phyloP scores from a whole-genome alignment of 139 green algal species.

The Auxenochlorella pyrenoidosa region DNA sequence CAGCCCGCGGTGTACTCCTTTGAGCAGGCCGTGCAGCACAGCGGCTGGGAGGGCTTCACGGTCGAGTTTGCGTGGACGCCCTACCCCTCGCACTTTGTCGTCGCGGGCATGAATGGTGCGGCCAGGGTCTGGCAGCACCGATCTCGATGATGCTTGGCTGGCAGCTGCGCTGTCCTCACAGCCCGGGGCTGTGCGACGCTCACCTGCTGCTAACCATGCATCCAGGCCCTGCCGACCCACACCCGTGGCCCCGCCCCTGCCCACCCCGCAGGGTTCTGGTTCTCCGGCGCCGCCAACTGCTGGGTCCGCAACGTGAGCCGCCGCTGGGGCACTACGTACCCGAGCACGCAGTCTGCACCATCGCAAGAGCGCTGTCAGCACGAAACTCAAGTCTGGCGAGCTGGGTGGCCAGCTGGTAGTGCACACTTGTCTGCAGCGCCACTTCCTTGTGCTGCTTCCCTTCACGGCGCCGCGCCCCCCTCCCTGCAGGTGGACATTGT shows the following conservation, averaged over 20 bases:
- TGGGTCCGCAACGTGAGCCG: constrained; percentile 12
- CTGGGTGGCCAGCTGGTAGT: neutral
- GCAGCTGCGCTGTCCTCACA: too few species aligned
- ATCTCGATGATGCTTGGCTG: too few species aligned
- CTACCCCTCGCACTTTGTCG: neutral
- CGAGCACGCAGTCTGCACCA: neutral
- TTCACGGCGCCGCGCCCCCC: too few species aligned
- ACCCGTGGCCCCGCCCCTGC: too few species aligned
- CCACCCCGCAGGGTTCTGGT: neutral
- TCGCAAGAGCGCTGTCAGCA: too few species aligned
- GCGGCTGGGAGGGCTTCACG: neutral
- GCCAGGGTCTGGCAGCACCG: too few species aligned
- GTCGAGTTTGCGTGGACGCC: neutral
- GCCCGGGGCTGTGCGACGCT: too few species aligned
- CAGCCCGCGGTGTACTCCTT: constrained; percentile 15
- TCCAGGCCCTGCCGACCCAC: neutral
- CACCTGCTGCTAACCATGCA: too few species aligned
- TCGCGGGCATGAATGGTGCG: neutral
- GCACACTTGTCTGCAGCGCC: neutral
- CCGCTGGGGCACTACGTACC: too few species aligned
- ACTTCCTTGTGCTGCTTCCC: neutral
- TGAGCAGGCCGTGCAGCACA: constrained; percentile 13
- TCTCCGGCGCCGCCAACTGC: neutral
- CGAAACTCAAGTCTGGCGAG: neutral
- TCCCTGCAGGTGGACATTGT: neutral